phyloP scores from a whole-genome alignment of 2,329 filamentous ascomycete genomes.

The Fusarium sp. region DNA sequence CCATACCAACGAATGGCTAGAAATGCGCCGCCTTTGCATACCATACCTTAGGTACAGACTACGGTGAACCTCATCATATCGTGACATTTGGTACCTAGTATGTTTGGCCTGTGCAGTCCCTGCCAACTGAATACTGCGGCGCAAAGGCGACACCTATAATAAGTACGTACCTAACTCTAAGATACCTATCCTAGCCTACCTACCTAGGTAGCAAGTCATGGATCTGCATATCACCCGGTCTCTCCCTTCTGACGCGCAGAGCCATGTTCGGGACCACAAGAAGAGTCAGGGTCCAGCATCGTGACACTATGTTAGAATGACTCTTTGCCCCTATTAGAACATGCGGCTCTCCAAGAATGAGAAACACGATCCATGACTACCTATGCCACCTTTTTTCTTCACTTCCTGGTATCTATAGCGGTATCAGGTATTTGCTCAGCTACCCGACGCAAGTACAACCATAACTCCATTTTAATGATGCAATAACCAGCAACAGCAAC shows the following conservation, averaged over 20 bases:
- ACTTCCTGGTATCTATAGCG: neutral
- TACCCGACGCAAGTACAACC: neutral
- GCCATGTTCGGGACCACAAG: constrained; percentile 6
- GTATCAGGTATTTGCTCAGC: neutral
- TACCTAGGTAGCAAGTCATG: neutral
- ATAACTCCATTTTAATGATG: neutral
- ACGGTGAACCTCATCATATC: neutral
- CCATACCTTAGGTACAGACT: neutral
- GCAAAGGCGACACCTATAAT: neutral
- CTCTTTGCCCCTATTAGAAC: neutral
- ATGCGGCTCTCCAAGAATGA: neutral
- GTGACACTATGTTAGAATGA: neutral
- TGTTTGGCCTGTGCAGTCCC: neutral
- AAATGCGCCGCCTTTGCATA: neutral
- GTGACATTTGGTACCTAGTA: neutral
- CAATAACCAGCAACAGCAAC: neutral
- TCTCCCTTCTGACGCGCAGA: constrained; percentile 32
- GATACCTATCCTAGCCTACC: neutral
- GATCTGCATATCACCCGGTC: constrained; percentile 32
- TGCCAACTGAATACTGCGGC: constrained; percentile 10
- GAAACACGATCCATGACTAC: neutral
- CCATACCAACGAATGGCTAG: neutral
- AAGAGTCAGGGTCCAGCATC: neutral
- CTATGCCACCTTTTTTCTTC: neutral
- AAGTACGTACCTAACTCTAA: neutral